Base-by-base conservation (phyloP, 2,329 filamentous ascomycete genomes). In the Cladosporium sp. region DNA sequence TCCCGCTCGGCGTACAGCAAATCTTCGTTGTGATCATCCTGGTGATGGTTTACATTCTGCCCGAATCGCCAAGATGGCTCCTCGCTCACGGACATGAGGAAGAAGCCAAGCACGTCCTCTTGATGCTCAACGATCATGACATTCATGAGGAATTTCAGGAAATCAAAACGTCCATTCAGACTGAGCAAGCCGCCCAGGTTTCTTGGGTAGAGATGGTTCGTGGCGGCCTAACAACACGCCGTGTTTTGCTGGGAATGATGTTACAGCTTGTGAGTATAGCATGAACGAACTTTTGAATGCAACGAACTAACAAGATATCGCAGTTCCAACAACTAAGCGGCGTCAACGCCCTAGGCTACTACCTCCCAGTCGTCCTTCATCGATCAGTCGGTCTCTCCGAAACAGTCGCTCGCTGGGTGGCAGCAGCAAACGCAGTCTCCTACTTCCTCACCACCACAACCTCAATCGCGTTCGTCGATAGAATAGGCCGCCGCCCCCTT, bases 381-480 rank as follows among this genome's bases (percentile, higher is more conserved):
- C 59, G 62, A 30, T 83, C 79, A 1, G 82, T 86, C 54, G 73
- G 76, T 9, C 53, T 60, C 3, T 41, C 53, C 47, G 66, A 54
- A 43, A 55, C 33, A 57, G 66, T 36, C 67, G 71, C 38, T 59
- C 72, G 58, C 67, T 68, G 16, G 58, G 73, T 15, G 55, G 72
- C 27, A 59, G 70, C 6, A 62, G 69, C 19, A 66, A 78, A 78
- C 62, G 77, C 77, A 71, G 70, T 78, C 30, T 69, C 76, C 18
- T 78, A 78, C 60, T 63, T 73, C 41, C 70, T 78, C 49, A 78
- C 78, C 50, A 76, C 78, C 0, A 76, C 74, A 0, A 66, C 77
- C 1, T 83, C 83, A 4, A 78, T 82, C 77, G 81, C 80, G 57
- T 71, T 80, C 43, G 80, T 85, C 22, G 82, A 85, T 64, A 76